phyloP scores from a whole-genome alignment of 805 yeast genomes.

The Spathaspora hagerdaliae region DNA sequence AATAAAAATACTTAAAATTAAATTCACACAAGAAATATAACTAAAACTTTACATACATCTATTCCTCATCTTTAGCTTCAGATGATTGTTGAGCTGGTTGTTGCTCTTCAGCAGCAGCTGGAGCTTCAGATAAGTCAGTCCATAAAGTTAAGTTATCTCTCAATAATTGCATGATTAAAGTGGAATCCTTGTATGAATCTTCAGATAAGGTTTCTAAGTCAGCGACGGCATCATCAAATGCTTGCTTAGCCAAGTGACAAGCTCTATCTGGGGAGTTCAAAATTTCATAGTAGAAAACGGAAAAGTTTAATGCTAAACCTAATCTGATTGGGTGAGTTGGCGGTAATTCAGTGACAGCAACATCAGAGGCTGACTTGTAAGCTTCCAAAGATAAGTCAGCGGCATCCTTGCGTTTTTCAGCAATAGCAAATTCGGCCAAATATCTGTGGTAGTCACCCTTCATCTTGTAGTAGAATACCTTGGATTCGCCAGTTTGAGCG shows the following conservation, averaged over 20 bases:
- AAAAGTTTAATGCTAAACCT: constrained; percentile 96
- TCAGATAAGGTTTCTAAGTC: constrained; percentile 96
- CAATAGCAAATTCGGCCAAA: constrained; percentile 92
- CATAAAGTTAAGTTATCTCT: constrained; percentile 98
- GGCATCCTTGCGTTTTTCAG: constrained; percentile 88
- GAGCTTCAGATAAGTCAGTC: constrained; percentile 91
- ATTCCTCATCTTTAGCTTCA: constrained; percentile 17
- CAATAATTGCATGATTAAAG: constrained; percentile 97
- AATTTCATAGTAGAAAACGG: constrained; percentile 97
- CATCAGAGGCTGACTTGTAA: constrained; percentile 92
- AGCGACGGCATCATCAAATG: constrained; percentile 98
- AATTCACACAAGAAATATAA: constrained; percentile 9
- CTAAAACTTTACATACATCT: constrained; percentile 8
- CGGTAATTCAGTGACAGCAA: constrained; percentile 93
- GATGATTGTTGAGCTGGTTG: constrained; percentile 9
- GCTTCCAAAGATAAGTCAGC: constrained; percentile 92
- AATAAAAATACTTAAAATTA: constrained; percentile 4
- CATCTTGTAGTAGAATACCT: constrained; percentile 98
- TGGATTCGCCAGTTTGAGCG: constrained; percentile 95
- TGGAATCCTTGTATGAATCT: constrained; percentile 97
- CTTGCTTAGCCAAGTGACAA: constrained; percentile 97
- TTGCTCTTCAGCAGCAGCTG: constrained; percentile 37
- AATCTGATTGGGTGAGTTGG: constrained; percentile 98
- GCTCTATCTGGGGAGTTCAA: constrained; percentile 98
- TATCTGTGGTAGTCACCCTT: constrained; percentile 99